These are phyloP conservation scores for Helianthus tuberosus DNA, from an alignment of 129 eudicot genomes.

Conservation along the genomic window DNA sequence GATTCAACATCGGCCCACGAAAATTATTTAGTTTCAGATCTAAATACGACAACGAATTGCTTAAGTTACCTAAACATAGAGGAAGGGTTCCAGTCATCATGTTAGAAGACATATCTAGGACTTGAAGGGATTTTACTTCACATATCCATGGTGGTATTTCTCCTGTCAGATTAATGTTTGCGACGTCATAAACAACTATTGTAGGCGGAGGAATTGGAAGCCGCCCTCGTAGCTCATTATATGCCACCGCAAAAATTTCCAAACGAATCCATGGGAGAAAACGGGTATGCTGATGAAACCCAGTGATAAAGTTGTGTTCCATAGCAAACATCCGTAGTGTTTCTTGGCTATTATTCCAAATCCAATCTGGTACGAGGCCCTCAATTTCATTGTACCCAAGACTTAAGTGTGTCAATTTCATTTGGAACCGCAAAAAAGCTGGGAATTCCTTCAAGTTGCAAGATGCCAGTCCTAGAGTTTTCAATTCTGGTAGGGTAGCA, in stretches of 20 bases:
- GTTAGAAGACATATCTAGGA: constrained; percentile 18
- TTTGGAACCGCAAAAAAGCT: constrained; percentile 12
- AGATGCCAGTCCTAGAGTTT: neutral
- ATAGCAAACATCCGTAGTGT: neutral
- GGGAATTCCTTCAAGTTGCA: constrained; percentile 25
- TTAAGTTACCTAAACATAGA: constrained; percentile 17
- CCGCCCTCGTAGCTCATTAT: constrained; percentile 17
- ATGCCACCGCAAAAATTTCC: neutral
- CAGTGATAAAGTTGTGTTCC: neutral
- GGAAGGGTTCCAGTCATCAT: constrained; percentile 22
- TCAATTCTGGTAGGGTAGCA: neutral
- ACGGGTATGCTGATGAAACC: neutral
- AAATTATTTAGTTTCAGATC: constrained; percentile 8
- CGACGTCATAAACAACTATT: neutral
- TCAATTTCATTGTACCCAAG: neutral
- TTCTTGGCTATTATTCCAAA: constrained; percentile 7
- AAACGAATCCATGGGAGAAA: constrained; percentile 14
- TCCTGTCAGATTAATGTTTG: constrained; percentile 8
- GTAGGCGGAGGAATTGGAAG: neutral
- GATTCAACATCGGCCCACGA: constrained; percentile 7
- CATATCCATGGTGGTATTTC: constrained; percentile 19
- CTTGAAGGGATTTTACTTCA: constrained; percentile 8
- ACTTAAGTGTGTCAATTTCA: neutral
- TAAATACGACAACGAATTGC: neutral
- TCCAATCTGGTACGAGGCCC: constrained; percentile 22